Base-by-base conservation (phyloP, 2,329 filamentous ascomycete species). In the Talaromyces sp. region DNA sequence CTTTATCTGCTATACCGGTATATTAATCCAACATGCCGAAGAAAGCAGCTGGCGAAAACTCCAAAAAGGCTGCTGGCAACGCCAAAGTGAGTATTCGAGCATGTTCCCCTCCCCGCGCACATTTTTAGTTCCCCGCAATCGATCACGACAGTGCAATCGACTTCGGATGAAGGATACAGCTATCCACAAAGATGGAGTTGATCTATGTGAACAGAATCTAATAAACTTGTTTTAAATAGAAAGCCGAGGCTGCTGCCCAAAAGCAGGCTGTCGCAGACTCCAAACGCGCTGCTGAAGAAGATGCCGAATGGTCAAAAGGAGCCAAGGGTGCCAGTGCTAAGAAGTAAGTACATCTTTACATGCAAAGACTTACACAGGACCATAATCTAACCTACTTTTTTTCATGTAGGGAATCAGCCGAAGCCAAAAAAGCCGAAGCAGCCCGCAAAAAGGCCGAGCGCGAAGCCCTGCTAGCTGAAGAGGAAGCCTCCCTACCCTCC, bases 371-470 rank as follows among this genome's bases (percentile, higher is more conserved):
- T 56, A 54, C 27, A 35, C 11, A 54, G 9, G 16, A 37, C 7
- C 10, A 59, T 27, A 13, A 16, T 45, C 24, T 45, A 31, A 59
- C 13, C 0, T 19, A 13, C 7, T 39, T 52, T 13, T 13, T 47
- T n/a, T 27, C 60, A n/a, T 27, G 56, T 71, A 97, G 93, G 76
- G 92, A 96, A 71, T 89, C 90, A 41, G 92, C 93, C 62, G 91
- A 90, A 59, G 88, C 88, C 59, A 96, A 94, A 80, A 93, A 90
- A 71, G 90, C 90, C 64, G 92, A 96, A 74, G 86, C 84, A 64
- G 91, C 90, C 2, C 88, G 89, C 64, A 96, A 97, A 81, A 98
- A 97, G 81, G 94, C 93, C 60, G 95, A 98, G 76, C 90, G 90
- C 59, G 93, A 96, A 1, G 92, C 93, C 11, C 82, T 93, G 27